Evolutionary conservation across 2,329 filamentous ascomycete genomes (phyloP).

Genomic region (Corynespora cassiicola): DNA sequence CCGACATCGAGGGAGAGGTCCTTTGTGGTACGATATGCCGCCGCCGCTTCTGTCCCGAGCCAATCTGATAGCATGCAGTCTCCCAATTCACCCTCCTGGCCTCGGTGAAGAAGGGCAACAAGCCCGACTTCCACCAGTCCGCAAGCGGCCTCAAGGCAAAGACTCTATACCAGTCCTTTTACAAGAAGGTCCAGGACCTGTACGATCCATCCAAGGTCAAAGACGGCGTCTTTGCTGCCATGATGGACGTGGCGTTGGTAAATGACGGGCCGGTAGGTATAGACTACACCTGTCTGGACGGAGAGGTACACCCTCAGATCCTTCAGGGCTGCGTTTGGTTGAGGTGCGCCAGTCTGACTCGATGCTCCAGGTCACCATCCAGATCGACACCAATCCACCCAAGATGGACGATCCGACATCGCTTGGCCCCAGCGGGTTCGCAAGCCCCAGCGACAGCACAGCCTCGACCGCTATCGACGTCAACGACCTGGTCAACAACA

Average conservation of each 20-base stretch:
- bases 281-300: constrained; percentile 63
- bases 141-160: constrained; percentile 79
- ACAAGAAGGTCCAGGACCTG: constrained; percentile 73
- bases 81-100: constrained; percentile 96
- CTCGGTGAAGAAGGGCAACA: constrained; percentile 92
- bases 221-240: constrained; percentile 96
- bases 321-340: constrained; percentile 3
- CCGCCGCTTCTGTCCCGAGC: not conserved
- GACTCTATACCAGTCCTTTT: constrained; percentile 83
- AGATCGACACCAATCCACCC: constrained; percentile 55
- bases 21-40: constrained; percentile 78
- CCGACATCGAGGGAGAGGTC: constrained; percentile 88
- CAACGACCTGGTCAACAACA: constrained; percentile 37
- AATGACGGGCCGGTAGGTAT: constrained; percentile 81
- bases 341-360: not conserved
- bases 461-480: constrained; percentile 26
- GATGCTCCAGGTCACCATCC: constrained; percentile 53
- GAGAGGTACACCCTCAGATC: constrained; percentile 57
- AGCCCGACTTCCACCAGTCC: constrained; percentile 92
- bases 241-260: constrained; percentile 95
- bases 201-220: constrained; percentile 81
- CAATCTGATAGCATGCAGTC: constrained; percentile 61
- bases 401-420: constrained; percentile 40
- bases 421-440: constrained; percentile 17
- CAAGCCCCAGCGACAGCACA: constrained; percentile 15